Evolutionary conservation across 805 yeast species (phyloP), one percentile per base, ranked within the genome.

Genomic region (Wickerhamomyces strasburgensis): DNA sequence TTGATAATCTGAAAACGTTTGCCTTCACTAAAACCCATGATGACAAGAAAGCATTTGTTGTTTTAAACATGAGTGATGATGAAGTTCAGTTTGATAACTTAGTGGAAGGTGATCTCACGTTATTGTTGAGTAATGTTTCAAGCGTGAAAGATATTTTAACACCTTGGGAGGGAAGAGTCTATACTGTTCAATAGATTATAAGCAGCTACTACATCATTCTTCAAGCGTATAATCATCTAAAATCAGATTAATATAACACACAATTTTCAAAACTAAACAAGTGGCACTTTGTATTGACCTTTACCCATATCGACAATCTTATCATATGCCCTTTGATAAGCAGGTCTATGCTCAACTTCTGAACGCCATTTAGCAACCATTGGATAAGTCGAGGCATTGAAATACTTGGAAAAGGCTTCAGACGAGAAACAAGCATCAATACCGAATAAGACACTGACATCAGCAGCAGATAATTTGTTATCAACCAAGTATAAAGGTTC

Each of bases 401-500:
- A 26, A 10, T 16, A 14, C 23, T 19, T 8, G 8, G 18, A 15
- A 3, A 14, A 26, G 14, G 23, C 27, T 34, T 23, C 48, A 24
- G 56, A 52, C 49, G 40, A 49, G 40, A 19, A 39, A 19, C 32
- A 59, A 34, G 31, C 34, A 28, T 21, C 56, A 58, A 48, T 52
- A 57, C 9, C 43, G 56, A 69, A 76, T 1, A 63, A 52, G 45
- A 75, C 54, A 36, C 76, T 65, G 34, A 80, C 67, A 46, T 75
- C 80, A 13, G 79, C 81, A 4, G 60, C 80, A n/a, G 74, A 61
- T 16, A 74, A 52, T 40, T 62, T 61, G 21, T 65, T 60, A 7
- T 70, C 76, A 15, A 72, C 77, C 45, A 75, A 68, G 46, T 52
- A 74, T 6, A 46, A 9, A 3, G 40, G 37, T 10, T 14, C 19